Evolutionary conservation across 2,329 filamentous ascomycete species (phyloP).

Genomic region (Cordyceps cateniannulata): DNA sequence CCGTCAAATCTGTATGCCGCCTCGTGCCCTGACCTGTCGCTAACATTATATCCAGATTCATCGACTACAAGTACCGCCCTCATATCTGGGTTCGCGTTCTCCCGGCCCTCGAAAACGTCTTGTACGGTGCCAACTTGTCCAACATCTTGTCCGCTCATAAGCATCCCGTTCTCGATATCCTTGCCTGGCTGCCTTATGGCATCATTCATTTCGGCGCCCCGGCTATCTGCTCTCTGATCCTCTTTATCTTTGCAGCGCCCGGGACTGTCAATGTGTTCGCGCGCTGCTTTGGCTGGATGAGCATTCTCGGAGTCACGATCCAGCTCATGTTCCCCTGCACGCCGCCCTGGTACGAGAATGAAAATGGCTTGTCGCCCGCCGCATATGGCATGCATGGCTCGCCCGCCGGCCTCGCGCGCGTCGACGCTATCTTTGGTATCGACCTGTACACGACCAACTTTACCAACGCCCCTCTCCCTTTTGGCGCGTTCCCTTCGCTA

Average conservation of each 20-base stretch:
- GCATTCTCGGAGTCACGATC: slow-evolving; percentile 77
- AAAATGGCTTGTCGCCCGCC: slow-evolving; percentile 82
- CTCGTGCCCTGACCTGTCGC: not conserved
- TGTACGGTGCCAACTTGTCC: slow-evolving; percentile 92
- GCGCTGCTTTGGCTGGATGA: slow-evolving; percentile 87
- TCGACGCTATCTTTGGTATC: slow-evolving; percentile 84
- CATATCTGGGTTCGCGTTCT: slow-evolving; percentile 94
- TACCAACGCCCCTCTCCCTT: slow-evolving; percentile 82
- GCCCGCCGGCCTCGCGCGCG: slow-evolving; percentile 79
- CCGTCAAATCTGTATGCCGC: not conserved
- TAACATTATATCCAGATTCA: slow-evolving; percentile 56
- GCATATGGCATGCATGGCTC: slow-evolving; percentile 89
- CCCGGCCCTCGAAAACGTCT: slow-evolving; percentile 88
- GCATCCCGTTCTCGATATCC: slow-evolving; percentile 71
- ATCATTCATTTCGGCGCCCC: slow-evolving; percentile 85
- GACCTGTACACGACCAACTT: slow-evolving; percentile 93
- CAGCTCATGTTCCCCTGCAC: slow-evolving; percentile 91
- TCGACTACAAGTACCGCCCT: slow-evolving; percentile 79
- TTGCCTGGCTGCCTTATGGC: slow-evolving; percentile 92
- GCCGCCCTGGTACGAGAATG: slow-evolving; percentile 94
- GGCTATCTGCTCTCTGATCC: slow-evolving; percentile 66
- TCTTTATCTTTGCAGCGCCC: slow-evolving; percentile 86
- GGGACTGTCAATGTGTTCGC: slow-evolving; percentile 80
- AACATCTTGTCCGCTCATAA: slow-evolving; percentile 92
- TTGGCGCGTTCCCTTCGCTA: slow-evolving; percentile 89